A percentile compares a stretch with the other conserved stretches of the same genome.
Conservation (phyloP, 352 stramenopile genomes). For the Phytophthora tentaculata region DNA sequence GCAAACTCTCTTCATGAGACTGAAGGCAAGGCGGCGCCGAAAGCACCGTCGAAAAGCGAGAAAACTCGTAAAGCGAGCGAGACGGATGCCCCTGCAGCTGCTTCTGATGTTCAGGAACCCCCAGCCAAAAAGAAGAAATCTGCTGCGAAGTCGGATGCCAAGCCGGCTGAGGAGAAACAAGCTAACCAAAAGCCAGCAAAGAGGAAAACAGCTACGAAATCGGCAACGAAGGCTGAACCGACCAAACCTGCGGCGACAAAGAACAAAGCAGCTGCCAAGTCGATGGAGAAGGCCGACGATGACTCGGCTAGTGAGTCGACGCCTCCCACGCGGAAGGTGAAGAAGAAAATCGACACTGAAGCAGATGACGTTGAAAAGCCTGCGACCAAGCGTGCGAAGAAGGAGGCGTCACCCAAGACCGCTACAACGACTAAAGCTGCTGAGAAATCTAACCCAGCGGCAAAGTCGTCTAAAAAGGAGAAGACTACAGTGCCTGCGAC, state of each 20-base stretch:
- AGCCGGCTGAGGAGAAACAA: slow-evolving; percentile 10
- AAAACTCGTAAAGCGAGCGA: slow-evolving; percentile 30
- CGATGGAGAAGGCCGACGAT: slow-evolving; percentile 9
- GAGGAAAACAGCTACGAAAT: slow-evolving; percentile 30
- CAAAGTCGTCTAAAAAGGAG: slow-evolving; percentile 24
- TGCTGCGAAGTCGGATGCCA: slow-evolving; percentile 12
- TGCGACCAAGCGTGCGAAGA: slow-evolving; percentile 50
- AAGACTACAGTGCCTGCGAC: slow-evolving; percentile 10
- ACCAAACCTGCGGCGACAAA: slow-evolving; percentile 15
- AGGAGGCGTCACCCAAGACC: slow-evolving; percentile 20
- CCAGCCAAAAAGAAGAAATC: slow-evolving; percentile 41
- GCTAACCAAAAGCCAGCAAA: slow-evolving; percentile 24
- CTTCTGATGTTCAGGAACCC: slow-evolving; percentile 18
- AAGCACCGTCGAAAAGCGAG: slow-evolving; percentile 23
- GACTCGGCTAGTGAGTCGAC: slow-evolving; percentile 29
- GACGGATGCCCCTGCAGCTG: slow-evolving; percentile 10
- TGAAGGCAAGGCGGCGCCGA: slow-evolving; percentile 1
- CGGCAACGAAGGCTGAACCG: neutral
- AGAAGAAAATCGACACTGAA: slow-evolving; percentile 49
- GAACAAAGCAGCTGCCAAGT: slow-evolving; percentile 29
- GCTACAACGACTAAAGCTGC: slow-evolving; percentile 27
- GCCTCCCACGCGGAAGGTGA: slow-evolving; percentile 31
- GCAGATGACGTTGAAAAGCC: slow-evolving; percentile 33
- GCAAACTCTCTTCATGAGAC: slow-evolving; percentile 21
- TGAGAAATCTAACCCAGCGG: slow-evolving; percentile 26